Percentiles rank a stretch among this genome's conserved stretches.
Evolutionary conservation across 192 early-diverging fungal genomes (phyloP).

Genomic region (Coemansia sp.): DNA sequence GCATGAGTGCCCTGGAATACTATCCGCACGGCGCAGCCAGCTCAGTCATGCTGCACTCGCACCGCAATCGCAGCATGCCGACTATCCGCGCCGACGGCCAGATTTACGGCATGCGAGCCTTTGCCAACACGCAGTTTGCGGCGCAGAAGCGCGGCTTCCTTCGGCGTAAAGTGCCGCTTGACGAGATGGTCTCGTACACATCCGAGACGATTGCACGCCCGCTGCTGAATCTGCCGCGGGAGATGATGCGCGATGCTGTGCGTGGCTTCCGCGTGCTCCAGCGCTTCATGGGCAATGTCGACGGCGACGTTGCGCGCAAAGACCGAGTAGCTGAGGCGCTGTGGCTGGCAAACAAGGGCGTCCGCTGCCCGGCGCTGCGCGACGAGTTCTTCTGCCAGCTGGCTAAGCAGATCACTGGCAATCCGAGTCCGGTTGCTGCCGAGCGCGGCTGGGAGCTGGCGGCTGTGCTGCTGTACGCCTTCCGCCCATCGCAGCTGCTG

Average conservation of each 20-base stretch:
- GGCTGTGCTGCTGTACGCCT: conserved; percentile 79
- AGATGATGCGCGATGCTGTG: conserved; percentile 83
- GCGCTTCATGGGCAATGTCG: conserved; percentile 78
- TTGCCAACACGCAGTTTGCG: conserved; percentile 89
- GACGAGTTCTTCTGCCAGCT: conserved; percentile 96
- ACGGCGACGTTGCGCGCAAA: conserved; percentile 30
- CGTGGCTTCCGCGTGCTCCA: conserved; percentile 85
- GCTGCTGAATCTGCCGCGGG: conserved; percentile 79
- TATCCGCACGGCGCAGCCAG: conserved; percentile 17
- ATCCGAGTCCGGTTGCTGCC: conserved; percentile 63
- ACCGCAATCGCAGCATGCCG: conserved; percentile 67
- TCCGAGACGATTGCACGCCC: conserved; percentile 76
- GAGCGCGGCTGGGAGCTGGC: conserved; percentile 87
- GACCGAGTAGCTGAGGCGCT: conserved; percentile 67
- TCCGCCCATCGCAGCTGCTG: conserved; percentile 89
- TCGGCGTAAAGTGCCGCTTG: conserved; percentile 80
- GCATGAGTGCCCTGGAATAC: conserved; percentile 36
- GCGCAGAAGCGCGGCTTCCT: conserved; percentile 87
- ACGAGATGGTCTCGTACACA: conserved; percentile 76
- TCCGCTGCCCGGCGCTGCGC: conserved; percentile 73
- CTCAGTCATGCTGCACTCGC: conserved; percentile 48
- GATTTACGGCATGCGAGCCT: conserved; percentile 64
- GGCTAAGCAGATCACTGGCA: conserved; percentile 83
- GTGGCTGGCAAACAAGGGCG: conserved; percentile 75
- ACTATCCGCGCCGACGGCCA: conserved; percentile 66